Evolutionary conservation across 1,284 basidiomycete species (phyloP), one percentile per base, ranked within the genome.

Genomic region (Ceratobasidium sp.): DNA sequence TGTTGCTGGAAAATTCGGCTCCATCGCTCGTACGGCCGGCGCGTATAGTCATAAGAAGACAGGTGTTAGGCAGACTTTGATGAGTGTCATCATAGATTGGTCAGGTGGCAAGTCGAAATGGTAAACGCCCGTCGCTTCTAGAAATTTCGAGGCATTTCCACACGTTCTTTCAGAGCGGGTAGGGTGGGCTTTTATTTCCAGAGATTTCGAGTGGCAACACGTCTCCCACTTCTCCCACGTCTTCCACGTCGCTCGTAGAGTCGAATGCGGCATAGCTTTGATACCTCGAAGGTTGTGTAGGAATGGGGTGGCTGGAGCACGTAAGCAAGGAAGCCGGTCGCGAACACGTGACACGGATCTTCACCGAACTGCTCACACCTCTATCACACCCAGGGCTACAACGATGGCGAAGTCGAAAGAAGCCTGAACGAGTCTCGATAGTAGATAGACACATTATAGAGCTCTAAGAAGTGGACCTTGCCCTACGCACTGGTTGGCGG

Each of bases 401-500:
- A 71, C 24, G 31, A 41, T 11, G 36, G 4, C 11, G 36, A 41
- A 41, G 36, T 41, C 36, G 11, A 4, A 5, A 72, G 60, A 57
- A 57, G 53, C 24, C 69, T 27, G 60, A 63, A 44, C 56, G 62
- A 47, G 80, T 1, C 82, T 83, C 29, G 81, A 79, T 11, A 19
- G 84, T 84, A 24, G 84, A 86, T 77, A 84, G 84, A 75, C 79
- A 82, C 5, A 76, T 84, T 47, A 81, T 88, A 74, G 88, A 89
- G 77, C 82, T 83, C 2, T 85, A 88, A 69, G 89, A 90, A 81
- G 89, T 89, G 80, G 89, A 90, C 81, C 88, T 90, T 57, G 83
- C 86, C 72, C 87, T 88, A 0, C 81, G 87, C 3, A 82, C n/a
- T n/a, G n/a, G n/a, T n/a, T n/a, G n/a, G n/a, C n/a, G n/a, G n/a